Evolutionary conservation across 2,329 filamentous ascomycete species (phyloP), one percentile per base, ranked within the genome.

Genomic region (Salinomyces thailandicus): DNA sequence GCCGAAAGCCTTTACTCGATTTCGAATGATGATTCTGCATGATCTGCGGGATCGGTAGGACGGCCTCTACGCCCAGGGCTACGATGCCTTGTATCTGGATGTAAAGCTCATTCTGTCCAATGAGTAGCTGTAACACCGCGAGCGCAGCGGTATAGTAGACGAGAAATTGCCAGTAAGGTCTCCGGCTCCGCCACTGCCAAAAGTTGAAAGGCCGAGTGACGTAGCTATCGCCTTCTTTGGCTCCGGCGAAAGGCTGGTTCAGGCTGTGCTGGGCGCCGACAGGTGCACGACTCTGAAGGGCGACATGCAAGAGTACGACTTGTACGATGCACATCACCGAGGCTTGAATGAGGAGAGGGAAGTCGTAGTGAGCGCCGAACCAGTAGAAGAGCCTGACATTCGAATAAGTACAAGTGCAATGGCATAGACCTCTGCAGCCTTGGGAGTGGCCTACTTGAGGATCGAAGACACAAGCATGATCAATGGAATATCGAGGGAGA

Each of bases 101-200:
- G 61, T 89, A 91, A 11, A 67, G 55, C 16, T 64, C 55, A 4
- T 66, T 65, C 5, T 73, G 67, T 0, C 74, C 71, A 38, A 89
- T 63, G 35, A 86, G 51, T n/a, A 87, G 54, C 52, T 89, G 80
- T 49, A 79, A 63, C 4, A 71, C 65, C 17, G 76, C 61, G 32
- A 89, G 68, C 13, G 60, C 62, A 41, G 70, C 66, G 43, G 77
- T 72, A 43, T 86, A 71, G 62, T 81, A 84, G 28, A 75, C 62
- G 18, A 91, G 55, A 53, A 85, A 85, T 38, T 79, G 70, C 84
- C 84, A 93, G 63, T 89, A 87, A 64, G 81, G 81, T 50, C 77
- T 77, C 5, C 77, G 69, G 14, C 73, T 75, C 38, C 76, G 71
- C 84, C 84, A 89, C 59, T 84, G 81, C 84, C 84, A 89, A 58